Evolutionary conservation across 495 filamentous ascomycete genomes (phyloP).

Genomic region (Daldinia childiae): DNA sequence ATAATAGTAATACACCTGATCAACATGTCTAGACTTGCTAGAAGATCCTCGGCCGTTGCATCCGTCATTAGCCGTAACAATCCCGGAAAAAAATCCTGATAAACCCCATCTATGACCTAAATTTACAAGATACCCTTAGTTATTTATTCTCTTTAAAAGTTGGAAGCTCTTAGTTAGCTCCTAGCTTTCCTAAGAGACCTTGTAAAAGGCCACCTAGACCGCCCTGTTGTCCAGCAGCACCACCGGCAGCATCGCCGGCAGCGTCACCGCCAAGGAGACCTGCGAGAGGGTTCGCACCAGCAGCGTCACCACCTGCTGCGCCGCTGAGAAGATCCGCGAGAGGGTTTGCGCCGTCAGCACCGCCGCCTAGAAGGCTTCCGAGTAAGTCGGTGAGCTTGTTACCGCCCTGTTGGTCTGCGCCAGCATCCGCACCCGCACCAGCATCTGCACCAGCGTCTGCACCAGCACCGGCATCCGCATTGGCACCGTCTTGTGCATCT

Average conservation of each 20-base stretch:
- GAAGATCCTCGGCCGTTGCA: conserved; percentile 16
- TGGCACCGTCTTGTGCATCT: too few species aligned
- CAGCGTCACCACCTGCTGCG: background rate
- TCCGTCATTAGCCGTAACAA: background rate
- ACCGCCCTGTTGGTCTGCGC: conserved; percentile 22
- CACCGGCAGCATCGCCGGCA: conserved; percentile 1
- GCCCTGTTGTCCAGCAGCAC: background rate
- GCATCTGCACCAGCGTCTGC: background rate
- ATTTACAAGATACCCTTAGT: conserved; percentile 23
- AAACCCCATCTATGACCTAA: conserved; percentile 22
- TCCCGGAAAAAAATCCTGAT: conserved; percentile 7
- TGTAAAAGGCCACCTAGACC: conserved; percentile 11
- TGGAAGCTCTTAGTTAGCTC: conserved; percentile 3
- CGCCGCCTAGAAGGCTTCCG: conserved; percentile 26
- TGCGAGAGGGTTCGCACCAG: conserved; percentile 13
- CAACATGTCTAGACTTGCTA: conserved; percentile 47
- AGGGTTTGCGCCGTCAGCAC: conserved; percentile 7
- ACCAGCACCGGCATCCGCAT: too few species aligned
- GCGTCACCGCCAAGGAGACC: conserved; percentile 25
- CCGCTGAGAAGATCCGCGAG: conserved; percentile 30
- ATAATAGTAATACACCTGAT: conserved; percentile 14
- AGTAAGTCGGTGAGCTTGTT: conserved; percentile 27
- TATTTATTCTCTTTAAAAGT: too few species aligned
- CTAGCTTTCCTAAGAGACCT: conserved; percentile 19
- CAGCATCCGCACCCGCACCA: background rate